Evolutionary conservation across 2,329 filamentous ascomycete genomes (phyloP), one percentile per base, ranked within the genome.

Genomic region (Colletotrichum phormii): DNA sequence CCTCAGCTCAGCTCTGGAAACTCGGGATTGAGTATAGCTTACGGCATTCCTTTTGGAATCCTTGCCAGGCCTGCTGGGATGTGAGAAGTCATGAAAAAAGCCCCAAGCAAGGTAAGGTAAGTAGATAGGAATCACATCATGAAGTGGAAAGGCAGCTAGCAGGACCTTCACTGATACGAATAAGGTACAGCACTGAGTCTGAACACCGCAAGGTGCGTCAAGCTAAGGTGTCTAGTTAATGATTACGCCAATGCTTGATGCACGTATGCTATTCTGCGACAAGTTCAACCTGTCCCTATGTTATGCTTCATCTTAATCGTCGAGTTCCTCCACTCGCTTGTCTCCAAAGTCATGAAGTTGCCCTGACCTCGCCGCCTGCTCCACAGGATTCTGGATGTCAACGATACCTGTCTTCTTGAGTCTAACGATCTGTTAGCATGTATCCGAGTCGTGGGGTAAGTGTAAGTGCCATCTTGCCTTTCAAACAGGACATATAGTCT

Each of bases 401-500:
- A 97, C 86, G 5, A 97, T 87, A 3, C 95, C 95, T 12, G 92
- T 97, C 74, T 89, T 89, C 80, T 90, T 94, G 55, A 97, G 84
- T 73, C 87, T 89, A 63, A 37, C 57, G 11, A 9, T 26, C 6
- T 8, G 60, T 76, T 64, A 76, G 74, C 53, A 33, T 54, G 12
- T 22, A 15, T 7, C 60, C 31, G 11, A 24, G 26, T 7, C 1
- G 35, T 22, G 24, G 26, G 1, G 15, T 31, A 6, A 18, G 26
- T 9, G n/a, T 31, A 6, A 18, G 26, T 9, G n/a, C 13, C 15
- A 49, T 75, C 84, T 75, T 84, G 93, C 92, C 94, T 89, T 82
- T 98, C 95, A 82, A 98, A 98, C 3, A 98, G 84, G 13, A 98
- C 95, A 83, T 97, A 98, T 1, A 98, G 82, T 69, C 91, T 89